Base-by-base conservation (phyloP, 345 rosid species). In the Mangifera indica region DNA sequence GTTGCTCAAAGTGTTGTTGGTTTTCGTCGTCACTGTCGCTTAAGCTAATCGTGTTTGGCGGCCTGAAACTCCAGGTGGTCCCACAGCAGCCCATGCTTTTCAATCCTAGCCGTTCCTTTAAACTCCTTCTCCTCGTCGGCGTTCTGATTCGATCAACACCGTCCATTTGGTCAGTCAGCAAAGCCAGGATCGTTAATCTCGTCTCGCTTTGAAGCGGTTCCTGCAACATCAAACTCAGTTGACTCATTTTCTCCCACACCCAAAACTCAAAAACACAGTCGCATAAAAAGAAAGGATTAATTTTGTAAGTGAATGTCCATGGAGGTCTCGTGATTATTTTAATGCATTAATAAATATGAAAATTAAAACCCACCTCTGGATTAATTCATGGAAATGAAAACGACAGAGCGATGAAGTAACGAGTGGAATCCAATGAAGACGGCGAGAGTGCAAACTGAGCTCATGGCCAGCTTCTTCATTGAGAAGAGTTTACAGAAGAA, bases 41-140 rank as follows among this genome's bases (percentile, higher is more conserved):
- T 67, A 78, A 74, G 77, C 77, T 77, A 44, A 84, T 78, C 56
- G 76, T 74, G 46, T 85, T 57, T 57, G 86, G 69, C 40, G 86
- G 69, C 40, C 86, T 71, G 76, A 82, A 78, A 22, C 82, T 85
- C 89, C 87, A 83, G 15, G 86, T 73, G 46, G 89, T 81, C 21
- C 97, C 97, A 62, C 96, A 91, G 66, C 98, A 93, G 24, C 86
- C 89, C 24, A 86, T 77, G 66, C 84, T 86, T 76, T 74, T 84
- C 15, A 89, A 80, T 73, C 97, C 82, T 32, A 93, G 66, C 80
- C 93, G 87, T 62, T 91, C 92, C 66, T 82, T 91, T 0, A 88
- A 72, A 59, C 85, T 76, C 54, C 88, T 81, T 65, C 88, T 72
- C 37, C 88, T 68, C 1, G 80, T 75, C 26, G 53, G 15, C n/a